phyloP scores from a whole-genome alignment of 176 grass and related monocot species.

The Musa troglodytarum region DNA sequence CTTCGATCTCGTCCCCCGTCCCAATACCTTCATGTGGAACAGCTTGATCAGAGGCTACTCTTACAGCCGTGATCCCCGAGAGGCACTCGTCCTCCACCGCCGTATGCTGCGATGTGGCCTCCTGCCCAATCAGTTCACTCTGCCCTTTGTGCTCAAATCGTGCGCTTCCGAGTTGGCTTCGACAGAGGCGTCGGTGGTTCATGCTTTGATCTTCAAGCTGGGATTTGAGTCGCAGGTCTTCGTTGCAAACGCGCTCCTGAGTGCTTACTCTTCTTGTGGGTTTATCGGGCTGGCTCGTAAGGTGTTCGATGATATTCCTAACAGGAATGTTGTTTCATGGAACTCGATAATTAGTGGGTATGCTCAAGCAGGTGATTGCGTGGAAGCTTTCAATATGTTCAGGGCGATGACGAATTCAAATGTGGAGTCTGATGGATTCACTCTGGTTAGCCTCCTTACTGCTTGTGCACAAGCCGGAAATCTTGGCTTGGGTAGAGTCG shows the following conservation, averaged over 20 bases:
- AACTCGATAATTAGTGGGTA: slow-evolving; percentile 1
- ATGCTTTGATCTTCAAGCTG: slow-evolving; percentile 5
- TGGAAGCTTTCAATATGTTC: not conserved
- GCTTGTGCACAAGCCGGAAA: not conserved
- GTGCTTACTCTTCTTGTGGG: not conserved
- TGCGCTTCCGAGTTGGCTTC: not conserved
- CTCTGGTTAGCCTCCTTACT: not conserved
- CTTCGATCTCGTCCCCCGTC: not conserved
- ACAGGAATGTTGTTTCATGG: slow-evolving; percentile 11
- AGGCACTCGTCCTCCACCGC: not conserved
- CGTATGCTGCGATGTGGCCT: slow-evolving; percentile 1
- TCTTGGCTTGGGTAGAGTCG: not conserved
- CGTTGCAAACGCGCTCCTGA: not conserved
- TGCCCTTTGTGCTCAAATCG: slow-evolving; percentile 15
- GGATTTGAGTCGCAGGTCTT: slow-evolving; percentile 3
- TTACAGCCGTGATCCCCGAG: not conserved
- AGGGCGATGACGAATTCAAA: not conserved
- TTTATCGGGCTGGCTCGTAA: not conserved
- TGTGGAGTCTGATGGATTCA: slow-evolving; percentile 1
- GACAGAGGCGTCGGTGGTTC: not conserved
- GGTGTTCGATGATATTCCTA: slow-evolving; percentile 6
- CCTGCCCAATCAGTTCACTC: slow-evolving; percentile 5
- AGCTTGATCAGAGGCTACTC: slow-evolving; percentile 9
- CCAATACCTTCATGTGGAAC: slow-evolving; percentile 19
- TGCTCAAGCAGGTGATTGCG: not conserved